Base-by-base conservation (phyloP, 306 rosid genomes). In the Alnus glutinosa region DNA sequence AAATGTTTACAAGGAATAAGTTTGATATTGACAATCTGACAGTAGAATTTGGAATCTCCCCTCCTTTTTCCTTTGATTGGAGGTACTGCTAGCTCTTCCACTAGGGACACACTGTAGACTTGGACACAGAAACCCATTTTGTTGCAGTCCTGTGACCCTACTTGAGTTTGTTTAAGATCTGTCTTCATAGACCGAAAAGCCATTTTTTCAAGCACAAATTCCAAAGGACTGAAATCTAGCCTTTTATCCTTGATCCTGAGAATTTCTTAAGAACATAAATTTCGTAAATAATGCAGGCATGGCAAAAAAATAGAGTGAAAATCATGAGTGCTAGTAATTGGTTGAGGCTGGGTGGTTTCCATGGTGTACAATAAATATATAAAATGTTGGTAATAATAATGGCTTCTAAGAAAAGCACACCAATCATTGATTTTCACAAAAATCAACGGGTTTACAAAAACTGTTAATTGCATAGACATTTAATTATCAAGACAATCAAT, bases 91-190 rank as follows among this genome's bases (percentile, higher is more conserved):
- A 66, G 71, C 28, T 16, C 47, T 66, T 16, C 48, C 48, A 32
- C 46, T 62, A 62, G 47, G 71, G 44, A 66, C 71, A 36, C 62
- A 55, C 58, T 54, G 62, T 23, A 57, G 32, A 37, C 71, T 66
- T 66, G 71, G 48, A 36, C 48, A 37, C 48, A 15, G 28, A 28
- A 66, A 66, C 9, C 49, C 49, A 7, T 66, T n/a, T 7, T 19
- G 7, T 67, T 16, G 28, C 9, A 67, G 16, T 67, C 48, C 13
- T 67, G 30, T 16, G 47, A 16, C 3, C 28, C 50, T 37, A 37
- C 71, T 16, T 37, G 50, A 39, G 28, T 37, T 16, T 39, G 72
- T 46, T 16, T 47, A 67, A 37, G 49, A 37, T 28, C 28, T 8
- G 49, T 18, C 28, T 39, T 67, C 49, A 19, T 42, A 16, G 42